These are phyloP conservation scores for Mycena belliarum DNA, from an alignment of 768 basidiomycete species.

Conservation along the genomic window DNA sequence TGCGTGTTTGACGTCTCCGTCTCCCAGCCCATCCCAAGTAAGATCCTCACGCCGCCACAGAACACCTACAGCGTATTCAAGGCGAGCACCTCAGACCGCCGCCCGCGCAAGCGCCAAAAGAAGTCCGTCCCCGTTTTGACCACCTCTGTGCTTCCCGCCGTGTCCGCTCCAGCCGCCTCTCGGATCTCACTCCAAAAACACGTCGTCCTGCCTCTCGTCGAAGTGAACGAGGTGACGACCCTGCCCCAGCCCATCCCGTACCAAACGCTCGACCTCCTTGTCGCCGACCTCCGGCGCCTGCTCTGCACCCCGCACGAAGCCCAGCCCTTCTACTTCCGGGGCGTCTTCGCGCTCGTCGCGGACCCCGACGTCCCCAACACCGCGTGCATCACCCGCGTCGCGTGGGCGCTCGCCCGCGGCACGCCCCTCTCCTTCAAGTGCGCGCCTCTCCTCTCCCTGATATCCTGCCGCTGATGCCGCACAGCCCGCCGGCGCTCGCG, in stretches of 20 bases:
- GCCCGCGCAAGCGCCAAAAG: too few relatives aligned
- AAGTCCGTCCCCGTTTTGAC: too few relatives aligned
- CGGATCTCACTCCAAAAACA: not conserved
- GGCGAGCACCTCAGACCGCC: too few relatives aligned
- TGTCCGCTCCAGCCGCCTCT: too few relatives aligned
- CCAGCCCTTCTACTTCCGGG: not conserved
- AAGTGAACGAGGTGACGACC: too few relatives aligned
- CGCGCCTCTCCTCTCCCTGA: not conserved
- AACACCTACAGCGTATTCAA: too few relatives aligned
- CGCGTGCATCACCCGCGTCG: not conserved
- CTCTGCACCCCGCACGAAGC: conserved; percentile 4
- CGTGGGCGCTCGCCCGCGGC: not conserved
- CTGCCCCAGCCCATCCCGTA: not conserved
- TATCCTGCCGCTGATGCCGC: too few relatives aligned
- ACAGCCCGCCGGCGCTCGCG: not conserved
- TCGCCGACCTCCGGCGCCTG: not conserved
- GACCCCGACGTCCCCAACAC: not conserved
- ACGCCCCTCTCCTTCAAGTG: not conserved
- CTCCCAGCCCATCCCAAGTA: too few relatives aligned
- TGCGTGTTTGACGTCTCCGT: too few relatives aligned
- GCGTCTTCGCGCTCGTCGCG: not conserved
- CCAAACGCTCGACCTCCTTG: conserved; percentile 1
- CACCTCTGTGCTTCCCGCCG: too few relatives aligned
- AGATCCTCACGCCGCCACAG: too few relatives aligned
- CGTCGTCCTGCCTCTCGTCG: not conserved